Base-by-base conservation (phyloP, 1,284 basidiomycete species). In the Sanghuangporus weigelae region DNA sequence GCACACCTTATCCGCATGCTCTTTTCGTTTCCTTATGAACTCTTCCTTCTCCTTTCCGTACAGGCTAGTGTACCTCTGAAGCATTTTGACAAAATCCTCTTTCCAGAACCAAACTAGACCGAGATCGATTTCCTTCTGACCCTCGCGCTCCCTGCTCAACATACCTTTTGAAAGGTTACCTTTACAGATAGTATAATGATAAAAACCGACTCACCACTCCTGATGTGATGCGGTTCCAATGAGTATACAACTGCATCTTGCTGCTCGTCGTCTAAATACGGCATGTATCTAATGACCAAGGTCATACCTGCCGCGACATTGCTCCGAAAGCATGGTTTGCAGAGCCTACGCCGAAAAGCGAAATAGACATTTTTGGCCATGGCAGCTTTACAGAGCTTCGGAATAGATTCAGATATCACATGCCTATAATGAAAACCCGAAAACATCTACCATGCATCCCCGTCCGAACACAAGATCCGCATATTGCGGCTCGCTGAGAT, bases 401-500 rank as follows among this genome's bases (percentile, higher is more conserved):
- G 35, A 5, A 16, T n/a, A 23, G 16, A 23, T 8, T 51, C 8
- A 51, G 49, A 26, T 7, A 26, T 35, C 6, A 1, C 23, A 51
- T 26, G 21, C 12, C 21, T 8, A 2, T 7, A 31, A 51, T 6
- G 21, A 44, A 3, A 2, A 26, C n/a, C 8, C 5, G 2, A 7
- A 51, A 7, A 38, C 36, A 65, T 69, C 54, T 59, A 73, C 73
- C 64, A 69, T 68, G 39, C 73, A 73, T 53, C 71, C 69, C 8
- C 58, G 63, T 21, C 71, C 68, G 54, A 74, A 75, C 8, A 70
- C 42, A 16, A 75, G 66, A 36, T 71, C 62, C 1, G 69, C 69
- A 50, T 71, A 74, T 40, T 69, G 65, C 0, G 73, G 71, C 51
- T 78, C 76, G 35, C 68, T 70, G 53, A 76, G 54, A 61, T 76